These are phyloP conservation scores for Crepidotus variabilis DNA, from an alignment of 768 basidiomycete genomes.

Conservation along the genomic window DNA sequence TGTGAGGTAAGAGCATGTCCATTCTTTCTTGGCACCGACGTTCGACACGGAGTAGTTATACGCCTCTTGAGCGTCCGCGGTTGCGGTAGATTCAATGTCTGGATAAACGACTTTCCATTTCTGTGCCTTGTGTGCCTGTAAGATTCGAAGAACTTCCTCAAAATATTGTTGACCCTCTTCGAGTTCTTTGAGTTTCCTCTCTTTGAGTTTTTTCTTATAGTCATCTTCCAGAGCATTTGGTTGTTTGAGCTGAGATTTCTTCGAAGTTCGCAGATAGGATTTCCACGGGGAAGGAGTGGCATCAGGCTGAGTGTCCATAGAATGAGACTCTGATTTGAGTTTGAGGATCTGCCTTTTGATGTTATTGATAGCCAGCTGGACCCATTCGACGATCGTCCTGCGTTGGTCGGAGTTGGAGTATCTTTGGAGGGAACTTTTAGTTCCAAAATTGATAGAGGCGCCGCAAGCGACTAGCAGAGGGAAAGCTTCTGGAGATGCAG, in stretches of 20 bases:
- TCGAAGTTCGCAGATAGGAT: neutral
- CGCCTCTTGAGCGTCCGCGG: neutral
- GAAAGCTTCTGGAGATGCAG: constrained; percentile 29
- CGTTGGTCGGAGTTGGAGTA: constrained; percentile 17
- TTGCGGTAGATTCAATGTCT: constrained; percentile 11
- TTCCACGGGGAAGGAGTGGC: neutral
- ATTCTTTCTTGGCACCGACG: constrained; percentile 7
- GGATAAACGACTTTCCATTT: constrained; percentile 40
- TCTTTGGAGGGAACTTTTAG: constrained; percentile 17
- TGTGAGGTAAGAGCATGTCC: constrained; percentile 1
- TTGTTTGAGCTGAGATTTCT: neutral
- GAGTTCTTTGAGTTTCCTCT: constrained; percentile 13
- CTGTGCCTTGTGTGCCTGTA: constrained; percentile 35
- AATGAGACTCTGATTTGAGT: constrained; percentile 10
- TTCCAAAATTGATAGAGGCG: constrained; percentile 29
- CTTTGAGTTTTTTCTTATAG: constrained; percentile 5
- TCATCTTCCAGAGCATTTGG: neutral
- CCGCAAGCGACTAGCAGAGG: constrained; percentile 35
- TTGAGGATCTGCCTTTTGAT: constrained; percentile 20
- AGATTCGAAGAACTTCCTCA: constrained; percentile 25
- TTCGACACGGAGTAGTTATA: neutral
- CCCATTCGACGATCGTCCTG: constrained; percentile 35
- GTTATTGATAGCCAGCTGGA: constrained; percentile 24
- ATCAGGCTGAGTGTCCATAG: constrained; percentile 1
- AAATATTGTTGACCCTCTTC: constrained; percentile 29